These are phyloP conservation scores for Corchorus olitorius DNA, from an alignment of 345 rosid genomes.

Conservation along the genomic window DNA sequence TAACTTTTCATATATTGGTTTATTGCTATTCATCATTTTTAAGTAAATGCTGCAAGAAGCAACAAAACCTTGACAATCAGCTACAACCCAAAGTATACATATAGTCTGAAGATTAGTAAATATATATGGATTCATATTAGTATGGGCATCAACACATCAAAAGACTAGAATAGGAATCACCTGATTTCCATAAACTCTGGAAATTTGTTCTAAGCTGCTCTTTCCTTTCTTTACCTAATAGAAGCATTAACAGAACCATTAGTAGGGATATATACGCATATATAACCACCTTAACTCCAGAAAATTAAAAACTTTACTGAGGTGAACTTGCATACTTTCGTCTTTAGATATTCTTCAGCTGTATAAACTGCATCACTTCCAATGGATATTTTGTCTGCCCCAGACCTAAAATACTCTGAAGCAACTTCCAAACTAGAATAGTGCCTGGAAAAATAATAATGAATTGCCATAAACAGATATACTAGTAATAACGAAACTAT, in stretches of 20 bases:
- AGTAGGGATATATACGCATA: background rate
- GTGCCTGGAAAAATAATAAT: slow-evolving; percentile 45
- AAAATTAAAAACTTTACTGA: background rate
- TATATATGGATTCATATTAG: background rate
- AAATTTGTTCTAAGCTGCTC: slow-evolving; percentile 92
- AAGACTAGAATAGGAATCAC: slow-evolving; percentile 41
- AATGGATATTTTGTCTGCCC: slow-evolving; percentile 94
- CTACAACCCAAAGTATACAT: background rate
- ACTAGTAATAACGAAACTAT: background rate
- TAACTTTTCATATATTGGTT: background rate
- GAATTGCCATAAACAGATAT: background rate
- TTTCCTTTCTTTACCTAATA: slow-evolving; percentile 79
- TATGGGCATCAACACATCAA: background rate
- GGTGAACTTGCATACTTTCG: slow-evolving; percentile 57
- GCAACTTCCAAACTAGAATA: slow-evolving; percentile 99
- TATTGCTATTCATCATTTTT: background rate
- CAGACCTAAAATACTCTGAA: slow-evolving; percentile 94
- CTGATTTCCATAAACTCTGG: slow-evolving; percentile 96
- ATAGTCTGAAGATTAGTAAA: background rate
- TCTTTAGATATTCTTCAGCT: slow-evolving; percentile 83
- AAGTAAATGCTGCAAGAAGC: background rate
- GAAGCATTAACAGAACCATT: slow-evolving; percentile 22
- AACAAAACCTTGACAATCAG: background rate
- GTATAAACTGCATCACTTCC: slow-evolving; percentile 97
- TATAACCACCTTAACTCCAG: slow-evolving; percentile 11